These are phyloP conservation scores for Blastocystis sp. DNA, from an alignment of 352 stramenopile species.

Conservation along the genomic window DNA sequence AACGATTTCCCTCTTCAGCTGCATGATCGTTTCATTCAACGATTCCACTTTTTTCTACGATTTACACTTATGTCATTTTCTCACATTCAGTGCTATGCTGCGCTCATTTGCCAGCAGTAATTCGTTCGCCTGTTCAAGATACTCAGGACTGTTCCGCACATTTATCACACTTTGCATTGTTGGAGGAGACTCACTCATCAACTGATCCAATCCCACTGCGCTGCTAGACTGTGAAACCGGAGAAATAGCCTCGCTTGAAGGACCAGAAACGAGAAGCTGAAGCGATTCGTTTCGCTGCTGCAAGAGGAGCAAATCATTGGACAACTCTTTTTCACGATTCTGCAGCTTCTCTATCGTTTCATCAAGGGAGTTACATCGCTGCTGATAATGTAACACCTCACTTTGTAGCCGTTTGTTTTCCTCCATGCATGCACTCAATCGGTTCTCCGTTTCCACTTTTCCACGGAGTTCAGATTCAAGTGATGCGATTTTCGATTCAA, in stretches of 20 bases:
- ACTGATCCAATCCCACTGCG: neutral
- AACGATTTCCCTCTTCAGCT: neutral
- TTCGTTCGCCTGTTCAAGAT: constrained; percentile 39
- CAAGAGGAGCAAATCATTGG: neutral
- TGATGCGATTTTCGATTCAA: neutral
- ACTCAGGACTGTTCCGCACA: neutral
- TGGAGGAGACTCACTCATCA: neutral
- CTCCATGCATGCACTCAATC: neutral
- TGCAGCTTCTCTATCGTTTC: neutral
- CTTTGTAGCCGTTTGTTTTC: neutral
- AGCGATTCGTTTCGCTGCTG: constrained; percentile 1
- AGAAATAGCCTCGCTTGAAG: neutral
- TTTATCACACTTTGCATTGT: neutral
- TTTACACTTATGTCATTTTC: neutral
- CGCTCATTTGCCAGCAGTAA: constrained; percentile 10
- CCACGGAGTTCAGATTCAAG: neutral
- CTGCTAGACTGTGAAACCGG: neutral
- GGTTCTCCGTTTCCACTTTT: neutral
- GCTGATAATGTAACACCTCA: neutral
- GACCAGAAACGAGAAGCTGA: neutral
- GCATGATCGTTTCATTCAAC: neutral
- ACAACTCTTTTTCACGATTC: neutral
- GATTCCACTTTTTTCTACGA: constrained; percentile 36
- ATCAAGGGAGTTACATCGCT: neutral
- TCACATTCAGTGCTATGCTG: constrained; percentile 14